Percentiles rank a stretch among this genome's conserved stretches.
Conservation (phyloP, 345 rosid genomes). For the Cardamine chenopodiifolia region DNA sequence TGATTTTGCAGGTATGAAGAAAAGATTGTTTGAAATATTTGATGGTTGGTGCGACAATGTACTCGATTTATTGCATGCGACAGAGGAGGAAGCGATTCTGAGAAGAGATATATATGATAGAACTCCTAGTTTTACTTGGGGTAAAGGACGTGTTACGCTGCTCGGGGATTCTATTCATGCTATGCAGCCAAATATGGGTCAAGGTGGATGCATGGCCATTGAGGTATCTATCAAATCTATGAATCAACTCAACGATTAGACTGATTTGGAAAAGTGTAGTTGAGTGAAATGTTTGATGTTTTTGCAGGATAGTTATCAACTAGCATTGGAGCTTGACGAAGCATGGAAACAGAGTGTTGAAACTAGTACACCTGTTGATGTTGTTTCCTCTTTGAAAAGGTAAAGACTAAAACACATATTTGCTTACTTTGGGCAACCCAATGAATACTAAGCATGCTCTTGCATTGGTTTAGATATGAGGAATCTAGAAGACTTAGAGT, state of each 20-base stretch:
- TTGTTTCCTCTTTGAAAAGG: constrained; percentile 79
- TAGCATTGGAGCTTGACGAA: constrained; percentile 78
- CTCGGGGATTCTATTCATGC: constrained; percentile 96
- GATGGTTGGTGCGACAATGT: constrained; percentile 95
- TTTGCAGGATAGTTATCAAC: constrained; percentile 82
- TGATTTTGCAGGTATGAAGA: constrained; percentile 63
- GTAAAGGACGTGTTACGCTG: constrained; percentile 86
- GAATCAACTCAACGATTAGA: not conserved
- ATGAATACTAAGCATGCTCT: not conserved
- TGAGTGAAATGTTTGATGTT: not conserved
- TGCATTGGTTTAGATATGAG: constrained; percentile 60
- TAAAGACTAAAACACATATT: constrained; percentile 6
- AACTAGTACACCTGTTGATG: constrained; percentile 57
- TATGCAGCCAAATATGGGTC: constrained; percentile 96
- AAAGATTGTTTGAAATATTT: constrained; percentile 79
- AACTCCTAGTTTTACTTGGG: constrained; percentile 74
- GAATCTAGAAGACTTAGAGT: constrained; percentile 75
- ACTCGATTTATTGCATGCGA: constrained; percentile 66
- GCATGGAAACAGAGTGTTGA: constrained; percentile 66
- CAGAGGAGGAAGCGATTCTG: constrained; percentile 79
- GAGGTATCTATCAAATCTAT: constrained; percentile 57
- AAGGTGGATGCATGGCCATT: constrained; percentile 99
- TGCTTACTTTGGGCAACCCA: not conserved
- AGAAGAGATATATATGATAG: constrained; percentile 91
- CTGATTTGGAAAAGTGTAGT: not conserved